These are phyloP conservation scores for Cytospora paraplurivora DNA, from an alignment of 2,329 filamentous ascomycete species.

Conservation along the genomic window DNA sequence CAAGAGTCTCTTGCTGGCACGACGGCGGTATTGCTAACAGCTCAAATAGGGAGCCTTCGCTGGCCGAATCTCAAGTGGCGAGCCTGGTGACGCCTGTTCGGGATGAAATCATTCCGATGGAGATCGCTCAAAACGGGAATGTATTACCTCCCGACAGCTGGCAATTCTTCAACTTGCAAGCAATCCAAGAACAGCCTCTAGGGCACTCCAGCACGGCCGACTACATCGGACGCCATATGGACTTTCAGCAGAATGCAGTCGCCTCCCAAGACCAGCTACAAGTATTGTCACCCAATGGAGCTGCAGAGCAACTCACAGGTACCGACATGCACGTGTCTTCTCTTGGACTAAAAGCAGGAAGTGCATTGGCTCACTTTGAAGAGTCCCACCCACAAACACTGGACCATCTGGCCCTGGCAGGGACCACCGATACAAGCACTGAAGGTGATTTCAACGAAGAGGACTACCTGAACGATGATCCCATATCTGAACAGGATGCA, in stretches of 20 bases:
- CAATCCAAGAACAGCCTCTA: background rate
- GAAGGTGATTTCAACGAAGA: slow-evolving; percentile 13
- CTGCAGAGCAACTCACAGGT: background rate
- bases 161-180: slow-evolving; percentile 8
- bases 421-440: background rate
- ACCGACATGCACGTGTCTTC: slow-evolving; percentile 12
- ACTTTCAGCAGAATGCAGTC: slow-evolving; percentile 11
- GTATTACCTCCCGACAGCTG: background rate
- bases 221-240: slow-evolving; percentile 9
- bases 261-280: slow-evolving; percentile 16
- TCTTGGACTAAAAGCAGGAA: background rate
- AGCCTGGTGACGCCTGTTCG: slow-evolving; percentile 25
- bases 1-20: background rate
- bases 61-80: slow-evolving; percentile 20
- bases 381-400: background rate
- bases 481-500: slow-evolving; percentile 6
- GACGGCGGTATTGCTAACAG: background rate
- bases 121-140: background rate
- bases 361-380: slow-evolving; percentile 4
- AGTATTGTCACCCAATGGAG: background rate
- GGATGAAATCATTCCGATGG: slow-evolving; percentile 5
- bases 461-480: slow-evolving; percentile 13
- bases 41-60: background rate
- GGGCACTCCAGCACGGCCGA: slow-evolving; percentile 1
- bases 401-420: background rate